Evolutionary conservation across 2,329 filamentous ascomycete species (phyloP).

Genomic region (Claviceps pazoutovae): DNA sequence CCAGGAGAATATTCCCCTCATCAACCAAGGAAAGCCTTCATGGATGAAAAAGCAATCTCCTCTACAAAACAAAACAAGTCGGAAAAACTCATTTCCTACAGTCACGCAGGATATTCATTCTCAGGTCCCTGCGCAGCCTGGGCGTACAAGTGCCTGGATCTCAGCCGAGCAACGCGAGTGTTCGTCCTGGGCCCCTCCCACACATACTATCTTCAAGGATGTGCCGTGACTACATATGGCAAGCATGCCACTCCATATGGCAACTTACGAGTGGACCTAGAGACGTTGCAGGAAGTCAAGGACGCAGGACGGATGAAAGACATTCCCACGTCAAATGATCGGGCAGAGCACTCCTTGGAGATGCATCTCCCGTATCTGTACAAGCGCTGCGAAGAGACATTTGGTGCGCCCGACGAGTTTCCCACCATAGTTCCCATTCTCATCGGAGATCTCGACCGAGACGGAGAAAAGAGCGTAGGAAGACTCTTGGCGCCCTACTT

Average conservation of each 20-base stretch:
- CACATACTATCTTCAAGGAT: slow-evolving; percentile 63
- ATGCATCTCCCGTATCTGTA: slow-evolving; percentile 94
- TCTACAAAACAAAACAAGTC: background rate
- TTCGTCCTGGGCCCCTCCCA: slow-evolving; percentile 92
- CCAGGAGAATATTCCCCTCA: background rate
- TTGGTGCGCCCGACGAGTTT: slow-evolving; percentile 38
- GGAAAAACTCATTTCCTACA: slow-evolving; percentile 21
- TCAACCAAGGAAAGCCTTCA: too few species aligned
- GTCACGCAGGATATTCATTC: slow-evolving; percentile 87
- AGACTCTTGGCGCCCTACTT: slow-evolving; percentile 64
- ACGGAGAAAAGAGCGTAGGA: slow-evolving; percentile 56
- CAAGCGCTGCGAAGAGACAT: slow-evolving; percentile 48
- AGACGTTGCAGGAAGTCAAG: slow-evolving; percentile 36
- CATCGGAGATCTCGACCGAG: slow-evolving; percentile 55
- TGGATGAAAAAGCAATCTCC: background rate
- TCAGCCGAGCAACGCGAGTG: slow-evolving; percentile 69
- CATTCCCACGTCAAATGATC: slow-evolving; percentile 55
- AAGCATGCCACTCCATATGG: slow-evolving; percentile 65
- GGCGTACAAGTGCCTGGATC: slow-evolving; percentile 81
- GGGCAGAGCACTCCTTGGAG: slow-evolving; percentile 83
- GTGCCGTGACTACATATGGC: slow-evolving; percentile 60
- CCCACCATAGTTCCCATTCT: slow-evolving; percentile 76
- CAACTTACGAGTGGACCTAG: slow-evolving; percentile 49
- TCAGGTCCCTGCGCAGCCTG: slow-evolving; percentile 87
- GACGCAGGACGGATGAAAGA: slow-evolving; percentile 21